Base-by-base conservation (phyloP, 306 rosid genomes). In the Begonia fuchsioides region DNA sequence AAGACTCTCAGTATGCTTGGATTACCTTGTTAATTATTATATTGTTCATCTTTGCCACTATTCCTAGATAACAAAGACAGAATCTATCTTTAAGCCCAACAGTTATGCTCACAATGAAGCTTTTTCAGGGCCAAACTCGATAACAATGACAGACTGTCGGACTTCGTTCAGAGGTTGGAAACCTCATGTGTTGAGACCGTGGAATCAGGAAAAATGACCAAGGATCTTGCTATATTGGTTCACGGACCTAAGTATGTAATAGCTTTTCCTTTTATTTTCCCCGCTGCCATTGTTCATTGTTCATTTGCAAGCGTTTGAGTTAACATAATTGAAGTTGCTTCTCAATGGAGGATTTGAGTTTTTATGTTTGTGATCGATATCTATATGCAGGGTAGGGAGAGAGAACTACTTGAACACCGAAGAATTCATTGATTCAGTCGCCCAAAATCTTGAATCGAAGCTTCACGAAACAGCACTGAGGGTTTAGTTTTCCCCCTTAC, bases 161-260 rank as follows among this genome's bases (percentile, higher is more conserved):
- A 85, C 32, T 92, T 92, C 77, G 84, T 74, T 55, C 66, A 12
- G 50, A 92, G 82, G 75, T 77, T 90, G 74, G 98, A 90, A 71
- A 73, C 76, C 63, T 86, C 98, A 49, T 90, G 94, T 71, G 52
- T 90, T 16, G 87, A 79, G 66, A 79, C 94, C 0, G 95, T 90
- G 68, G 98, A 90, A 57, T 58, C 82, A 3, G 95, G 94, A 50
- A 81, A 79, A 69, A 90, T 90, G 98, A 90, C 95, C 51, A 90
- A 85, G 70, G 98, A 92, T 82, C 98, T 92, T 32, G 96, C 98
- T 41, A 49, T 92, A 63, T 65, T 92, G 75, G 50, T 62, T 67
- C 96, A 92, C 12, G 94, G 98, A 47, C 74, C 94, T 14, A 92
- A 79, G 98, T 85, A 75, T 72, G 50, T 47, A n/a, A 26, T 17